A percentile compares a stretch with the other conserved stretches of the same genome.
Conservation (phyloP, 1,284 basidiomycete genomes). For the Melampsora americana region DNA sequence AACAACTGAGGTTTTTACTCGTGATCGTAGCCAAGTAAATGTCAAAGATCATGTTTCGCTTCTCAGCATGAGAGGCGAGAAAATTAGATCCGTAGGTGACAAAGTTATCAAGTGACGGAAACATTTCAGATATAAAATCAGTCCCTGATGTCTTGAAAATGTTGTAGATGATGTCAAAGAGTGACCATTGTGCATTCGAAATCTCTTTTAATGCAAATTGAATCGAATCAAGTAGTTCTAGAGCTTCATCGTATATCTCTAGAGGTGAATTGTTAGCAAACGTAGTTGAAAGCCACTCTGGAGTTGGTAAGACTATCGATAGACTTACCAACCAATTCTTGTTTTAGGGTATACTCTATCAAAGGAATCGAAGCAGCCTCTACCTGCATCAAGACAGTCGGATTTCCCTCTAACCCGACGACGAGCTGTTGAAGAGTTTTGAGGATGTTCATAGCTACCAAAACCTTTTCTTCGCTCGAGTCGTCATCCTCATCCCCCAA, state of each 20-base stretch:
- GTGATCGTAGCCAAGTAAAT: conserved; percentile 75
- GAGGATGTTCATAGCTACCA: conserved; percentile 74
- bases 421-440: conserved; percentile 58
- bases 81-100: conserved; percentile 78
- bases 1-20: conserved; percentile 71
- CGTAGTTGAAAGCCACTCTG: conserved; percentile 2
- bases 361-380: conserved; percentile 77
- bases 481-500: conserved; percentile 52
- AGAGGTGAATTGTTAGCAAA: neutral
- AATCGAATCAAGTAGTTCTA: conserved; percentile 79
- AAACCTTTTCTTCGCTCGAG: conserved; percentile 73
- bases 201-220: conserved; percentile 74
- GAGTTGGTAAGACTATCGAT: conserved; percentile 55
- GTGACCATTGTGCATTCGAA: conserved; percentile 76
- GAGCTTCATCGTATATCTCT: conserved; percentile 85
- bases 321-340: conserved; percentile 57
- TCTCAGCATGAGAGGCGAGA: conserved; percentile 72
- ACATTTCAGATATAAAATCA: conserved; percentile 79
- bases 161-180: conserved; percentile 76
- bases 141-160: conserved; percentile 77
- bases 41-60: conserved; percentile 69
- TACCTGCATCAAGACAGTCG: conserved; percentile 73
- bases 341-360: conserved; percentile 67
- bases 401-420: conserved; percentile 67
- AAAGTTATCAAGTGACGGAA: conserved; percentile 83